A percentile compares a stretch with the other conserved stretches of the same genome.
Conservation (phyloP, 345 rosid genomes). For the Turnera subulata region DNA sequence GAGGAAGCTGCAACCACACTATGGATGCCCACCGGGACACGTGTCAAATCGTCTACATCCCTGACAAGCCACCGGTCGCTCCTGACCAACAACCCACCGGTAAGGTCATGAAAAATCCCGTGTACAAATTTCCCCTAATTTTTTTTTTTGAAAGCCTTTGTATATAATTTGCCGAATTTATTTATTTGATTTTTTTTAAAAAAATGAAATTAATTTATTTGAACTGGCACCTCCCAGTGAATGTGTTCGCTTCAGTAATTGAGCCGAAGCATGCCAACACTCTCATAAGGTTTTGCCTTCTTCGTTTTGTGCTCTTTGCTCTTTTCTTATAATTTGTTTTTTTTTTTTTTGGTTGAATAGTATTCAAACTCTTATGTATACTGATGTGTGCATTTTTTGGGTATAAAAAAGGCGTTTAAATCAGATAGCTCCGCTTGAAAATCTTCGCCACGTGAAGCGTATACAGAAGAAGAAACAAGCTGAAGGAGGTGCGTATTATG, state of each 20-base stretch:
- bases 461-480: conserved; percentile 41
- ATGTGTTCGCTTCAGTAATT: conserved; percentile 56
- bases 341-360: not conserved
- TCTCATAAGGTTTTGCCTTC: conserved; percentile 51
- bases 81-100: conserved; percentile 65
- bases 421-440: conserved; percentile 59
- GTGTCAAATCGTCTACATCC: conserved; percentile 48
- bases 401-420: conserved; percentile 48
- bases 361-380: no score
- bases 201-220: no score
- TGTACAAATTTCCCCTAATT: not conserved
- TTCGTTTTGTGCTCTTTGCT: not conserved
- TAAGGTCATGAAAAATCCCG: conserved; percentile 15
- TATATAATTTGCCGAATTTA: not conserved
- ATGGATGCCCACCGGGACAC: conserved; percentile 3
- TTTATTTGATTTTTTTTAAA: not conserved
- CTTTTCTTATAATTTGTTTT: not conserved
- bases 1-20: not conserved
- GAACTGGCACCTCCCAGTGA: conserved; percentile 44
- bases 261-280: conserved; percentile 65
- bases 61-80: conserved; percentile 43
- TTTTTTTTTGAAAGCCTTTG: not conserved
- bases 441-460: conserved; percentile 74
- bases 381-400: no score
- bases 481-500: conserved; percentile 32